phyloP scores from a whole-genome alignment of 2,329 filamentous ascomycete genomes.

The Colletotrichum musicola region DNA sequence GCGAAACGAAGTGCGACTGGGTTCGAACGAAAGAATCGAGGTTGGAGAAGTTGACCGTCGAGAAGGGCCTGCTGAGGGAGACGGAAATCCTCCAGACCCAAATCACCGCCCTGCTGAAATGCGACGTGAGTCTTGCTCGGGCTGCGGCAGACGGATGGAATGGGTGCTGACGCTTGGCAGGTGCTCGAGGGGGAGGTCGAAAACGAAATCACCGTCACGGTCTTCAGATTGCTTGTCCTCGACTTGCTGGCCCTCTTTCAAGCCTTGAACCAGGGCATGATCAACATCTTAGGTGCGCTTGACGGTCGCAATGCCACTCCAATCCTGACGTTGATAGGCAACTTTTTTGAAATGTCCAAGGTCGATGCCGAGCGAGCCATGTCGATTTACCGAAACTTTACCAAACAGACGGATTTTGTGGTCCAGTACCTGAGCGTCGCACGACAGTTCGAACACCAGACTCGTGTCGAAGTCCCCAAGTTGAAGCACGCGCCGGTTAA shows the following conservation, averaged over 20 bases:
- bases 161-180: constrained; percentile 57
- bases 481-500: constrained; percentile 97
- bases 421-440: constrained; percentile 91
- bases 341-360: constrained; percentile 98
- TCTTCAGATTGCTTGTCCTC: constrained; percentile 90
- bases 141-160: neutral
- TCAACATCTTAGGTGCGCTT: constrained; percentile 88
- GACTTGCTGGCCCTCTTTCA: constrained; percentile 93
- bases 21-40: constrained; percentile 85
- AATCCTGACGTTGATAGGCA: constrained; percentile 66
- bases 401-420: constrained; percentile 90
- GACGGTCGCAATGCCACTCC: constrained; percentile 23
- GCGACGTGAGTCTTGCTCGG: constrained; percentile 75
- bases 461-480: constrained; percentile 93
- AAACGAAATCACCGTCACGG: constrained; percentile 96
- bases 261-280: constrained; percentile 95
- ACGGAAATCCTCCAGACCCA: constrained; percentile 92
- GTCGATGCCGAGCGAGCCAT: constrained; percentile 93
- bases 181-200: constrained; percentile 89
- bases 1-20: constrained; percentile 89
- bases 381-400: constrained; percentile 92
- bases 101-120: constrained; percentile 86
- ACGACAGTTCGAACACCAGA: constrained; percentile 91
- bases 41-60: constrained; percentile 86
- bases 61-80: constrained; percentile 92